A percentile compares a stretch with the other conserved stretches of the same genome.
Conservation (phyloP, 768 basidiomycete genomes). For the Serendipita sp. region DNA sequence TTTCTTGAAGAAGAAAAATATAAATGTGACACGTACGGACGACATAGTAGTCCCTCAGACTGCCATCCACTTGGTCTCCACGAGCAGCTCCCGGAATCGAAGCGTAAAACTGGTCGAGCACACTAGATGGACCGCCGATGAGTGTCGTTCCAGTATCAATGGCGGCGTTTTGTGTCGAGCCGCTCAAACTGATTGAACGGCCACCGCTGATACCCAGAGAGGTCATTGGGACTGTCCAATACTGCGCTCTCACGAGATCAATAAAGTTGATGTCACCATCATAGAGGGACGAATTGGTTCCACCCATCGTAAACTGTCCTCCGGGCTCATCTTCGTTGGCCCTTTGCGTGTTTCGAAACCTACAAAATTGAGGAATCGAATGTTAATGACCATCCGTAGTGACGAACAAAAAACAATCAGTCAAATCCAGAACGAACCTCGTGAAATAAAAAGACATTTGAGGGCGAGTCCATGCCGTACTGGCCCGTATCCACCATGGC, state of each 20-base stretch:
- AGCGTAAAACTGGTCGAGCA: conserved; percentile 7
- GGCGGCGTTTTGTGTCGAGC: background rate
- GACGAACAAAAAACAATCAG: too few species aligned
- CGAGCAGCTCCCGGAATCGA: conserved; percentile 3
- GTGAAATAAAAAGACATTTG: conserved; percentile 6
- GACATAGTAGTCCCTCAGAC: background rate
- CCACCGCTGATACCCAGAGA: background rate
- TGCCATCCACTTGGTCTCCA: background rate
- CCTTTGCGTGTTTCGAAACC: background rate
- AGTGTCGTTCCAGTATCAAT: conserved; percentile 12
- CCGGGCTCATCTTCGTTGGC: conserved; percentile 28
- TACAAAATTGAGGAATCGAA: too few species aligned
- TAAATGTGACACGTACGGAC: background rate
- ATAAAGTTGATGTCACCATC: conserved; percentile 13
- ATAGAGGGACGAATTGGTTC: conserved; percentile 43
- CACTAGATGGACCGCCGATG: conserved; percentile 10
- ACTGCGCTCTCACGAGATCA: background rate
- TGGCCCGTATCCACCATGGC: background rate
- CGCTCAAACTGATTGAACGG: background rate
- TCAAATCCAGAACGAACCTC: background rate
- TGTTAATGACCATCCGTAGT: too few species aligned
- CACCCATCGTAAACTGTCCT: conserved; percentile 61
- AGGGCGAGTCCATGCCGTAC: background rate
- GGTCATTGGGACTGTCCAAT: conserved; percentile 3
- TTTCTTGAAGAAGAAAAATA: too few species aligned